Conservation (phyloP, 108 stramenopile species). For the Fragilariopsis cylindrus region DNA sequence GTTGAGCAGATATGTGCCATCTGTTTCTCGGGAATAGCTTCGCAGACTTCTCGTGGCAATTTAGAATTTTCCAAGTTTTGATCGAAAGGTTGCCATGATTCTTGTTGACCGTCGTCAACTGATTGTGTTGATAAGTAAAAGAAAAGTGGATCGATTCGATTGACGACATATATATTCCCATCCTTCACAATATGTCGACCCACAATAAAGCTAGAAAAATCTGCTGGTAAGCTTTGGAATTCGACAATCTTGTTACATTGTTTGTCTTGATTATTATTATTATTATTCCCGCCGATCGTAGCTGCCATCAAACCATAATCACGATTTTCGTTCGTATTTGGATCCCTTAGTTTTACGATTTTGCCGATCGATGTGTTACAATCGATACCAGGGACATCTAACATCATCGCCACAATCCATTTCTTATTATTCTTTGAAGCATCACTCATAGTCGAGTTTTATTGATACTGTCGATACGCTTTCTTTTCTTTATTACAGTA, state of each 20-base stretch:
- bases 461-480: constrained; percentile 25
- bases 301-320: constrained; percentile 11
- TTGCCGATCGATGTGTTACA: constrained; percentile 1
- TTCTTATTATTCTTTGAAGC: constrained; percentile 4
- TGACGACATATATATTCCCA: constrained; percentile 49
- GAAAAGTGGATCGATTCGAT: constrained; percentile 67
- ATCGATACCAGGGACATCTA: background rate
- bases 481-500: background rate
- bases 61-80: constrained; percentile 43
- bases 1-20: constrained; percentile 47
- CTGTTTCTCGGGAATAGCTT: constrained; percentile 44
- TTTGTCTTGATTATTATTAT: background rate
- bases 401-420: constrained; percentile 10
- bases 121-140: constrained; percentile 40
- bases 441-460: constrained; percentile 21
- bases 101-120: constrained; percentile 8
- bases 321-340: constrained; percentile 17
- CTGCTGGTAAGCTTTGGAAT: constrained; percentile 41
- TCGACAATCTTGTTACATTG: constrained; percentile 41
- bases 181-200: constrained; percentile 60
- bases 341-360: constrained; percentile 26
- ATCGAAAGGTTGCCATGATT: constrained; percentile 68
- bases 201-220: constrained; percentile 64
- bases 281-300: background rate
- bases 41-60: constrained; percentile 37